Evolutionary conservation across 371 early-diverging fungal genomes (phyloP).

Genomic region (Mortierella sp.): DNA sequence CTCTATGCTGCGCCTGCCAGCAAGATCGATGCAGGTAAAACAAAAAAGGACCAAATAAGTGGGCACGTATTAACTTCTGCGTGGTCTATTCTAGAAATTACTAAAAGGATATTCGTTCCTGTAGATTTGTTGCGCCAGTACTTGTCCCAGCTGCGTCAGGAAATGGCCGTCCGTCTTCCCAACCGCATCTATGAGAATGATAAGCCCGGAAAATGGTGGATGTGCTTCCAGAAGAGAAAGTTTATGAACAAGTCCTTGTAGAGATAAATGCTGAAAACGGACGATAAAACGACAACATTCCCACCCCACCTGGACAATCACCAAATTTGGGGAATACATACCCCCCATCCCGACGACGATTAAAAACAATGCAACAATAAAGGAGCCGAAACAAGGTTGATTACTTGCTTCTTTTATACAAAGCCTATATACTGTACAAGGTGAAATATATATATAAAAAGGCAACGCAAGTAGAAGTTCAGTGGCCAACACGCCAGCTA

Average conservation of each 20-base stretch:
- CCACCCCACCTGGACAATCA: not conserved
- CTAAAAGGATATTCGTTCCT: not conserved
- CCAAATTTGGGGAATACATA: not conserved
- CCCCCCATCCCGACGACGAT: not conserved
- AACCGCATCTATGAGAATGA: constrained; percentile 84
- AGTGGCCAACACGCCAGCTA: constrained; percentile 31
- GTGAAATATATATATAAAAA: no score
- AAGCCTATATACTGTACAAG: no score
- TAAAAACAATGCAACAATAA: not conserved
- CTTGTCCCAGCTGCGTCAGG: constrained; percentile 90
- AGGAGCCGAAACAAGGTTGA: no score
- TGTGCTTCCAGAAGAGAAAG: constrained; percentile 96
- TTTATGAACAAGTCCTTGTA: constrained; percentile 92
- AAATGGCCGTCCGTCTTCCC: constrained; percentile 81
- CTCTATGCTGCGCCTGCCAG: constrained; percentile 84
- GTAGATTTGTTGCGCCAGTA: constrained; percentile 90
- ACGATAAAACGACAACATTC: not conserved
- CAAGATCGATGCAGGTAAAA: constrained; percentile 79
- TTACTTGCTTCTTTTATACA: no score
- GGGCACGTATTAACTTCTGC: not conserved
- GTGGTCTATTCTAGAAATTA: not conserved
- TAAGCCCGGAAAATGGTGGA: constrained; percentile 97
- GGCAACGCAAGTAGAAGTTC: no score
- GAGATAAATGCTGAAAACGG: constrained; percentile 4
- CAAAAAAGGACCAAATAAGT: not conserved